These are phyloP conservation scores for Gymnopus androsaceus DNA, from an alignment of 1,284 basidiomycete species.

Conservation along the genomic window DNA sequence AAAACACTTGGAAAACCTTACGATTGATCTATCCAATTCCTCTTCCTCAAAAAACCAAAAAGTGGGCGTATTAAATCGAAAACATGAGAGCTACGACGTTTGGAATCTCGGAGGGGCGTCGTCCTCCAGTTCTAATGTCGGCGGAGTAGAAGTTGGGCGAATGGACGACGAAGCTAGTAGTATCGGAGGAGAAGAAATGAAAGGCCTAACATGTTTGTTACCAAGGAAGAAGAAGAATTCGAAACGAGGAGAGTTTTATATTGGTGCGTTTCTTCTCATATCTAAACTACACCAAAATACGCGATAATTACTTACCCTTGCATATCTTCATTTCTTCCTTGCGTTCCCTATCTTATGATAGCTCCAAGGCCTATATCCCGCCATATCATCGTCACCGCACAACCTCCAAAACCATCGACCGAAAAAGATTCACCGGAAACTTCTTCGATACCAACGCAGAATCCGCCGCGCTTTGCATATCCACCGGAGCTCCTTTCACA, in stretches of 20 bases:
- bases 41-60: conserved; percentile 30
- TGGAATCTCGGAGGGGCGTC: conserved; percentile 42
- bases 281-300: too few species aligned
- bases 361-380: conserved; percentile 60
- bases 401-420: conserved; percentile 36
- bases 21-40: conserved; percentile 47
- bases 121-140: not conserved
- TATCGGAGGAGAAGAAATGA: conserved; percentile 64
- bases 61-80: conserved; percentile 53
- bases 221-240: conserved; percentile 62
- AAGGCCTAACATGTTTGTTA: conserved; percentile 57
- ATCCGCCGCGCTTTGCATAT: conserved; percentile 59
- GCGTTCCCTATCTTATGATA: conserved; percentile 25
- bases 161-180: conserved; percentile 38
- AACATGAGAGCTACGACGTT: conserved; percentile 58
- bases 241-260: conserved; percentile 59
- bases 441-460: conserved; percentile 35
- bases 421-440: conserved; percentile 25
- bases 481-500: conserved; percentile 64
- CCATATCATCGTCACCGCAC: conserved; percentile 58
- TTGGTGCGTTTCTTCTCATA: conserved; percentile 44
- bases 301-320: too few species aligned
- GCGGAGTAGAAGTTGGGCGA: not conserved
- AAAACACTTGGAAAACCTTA: conserved; percentile 56
- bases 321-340: not conserved